Evolutionary conservation across 78 protist genomes (phyloP).

Genomic region (Anaeramoeba flamelloides): DNA sequence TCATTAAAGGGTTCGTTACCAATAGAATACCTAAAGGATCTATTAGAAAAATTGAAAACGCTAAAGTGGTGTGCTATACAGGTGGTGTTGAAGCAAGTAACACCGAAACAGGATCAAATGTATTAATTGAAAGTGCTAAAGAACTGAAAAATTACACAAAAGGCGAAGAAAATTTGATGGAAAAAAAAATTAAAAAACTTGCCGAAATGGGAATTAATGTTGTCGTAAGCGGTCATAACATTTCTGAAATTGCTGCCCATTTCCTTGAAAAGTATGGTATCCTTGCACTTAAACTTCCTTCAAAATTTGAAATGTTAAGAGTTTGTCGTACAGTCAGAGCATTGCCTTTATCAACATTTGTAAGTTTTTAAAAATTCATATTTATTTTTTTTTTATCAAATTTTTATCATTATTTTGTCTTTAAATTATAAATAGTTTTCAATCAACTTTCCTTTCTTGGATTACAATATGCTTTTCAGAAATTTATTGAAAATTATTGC

Average conservation of each 20-base stretch:
- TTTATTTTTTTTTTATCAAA: no score
- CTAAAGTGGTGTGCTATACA: slow-evolving; percentile 79
- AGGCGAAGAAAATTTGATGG: slow-evolving; percentile 70
- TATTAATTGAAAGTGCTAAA: slow-evolving; percentile 66
- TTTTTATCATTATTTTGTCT: no score
- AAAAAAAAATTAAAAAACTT: slow-evolving; percentile 46
- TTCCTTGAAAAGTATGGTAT: slow-evolving; percentile 67
- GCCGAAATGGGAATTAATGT: slow-evolving; percentile 79
- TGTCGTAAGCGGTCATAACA: slow-evolving; percentile 55
- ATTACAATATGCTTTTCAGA: no score
- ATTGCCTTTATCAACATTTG: no score
- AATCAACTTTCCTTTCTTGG: no score
- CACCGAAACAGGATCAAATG: slow-evolving; percentile 92
- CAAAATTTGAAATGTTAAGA: slow-evolving; percentile 92
- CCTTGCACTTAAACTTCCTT: slow-evolving; percentile 32
- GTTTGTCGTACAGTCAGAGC: slow-evolving; percentile 74
- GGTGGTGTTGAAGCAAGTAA: slow-evolving; percentile 59
- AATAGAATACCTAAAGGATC: slow-evolving; percentile 48
- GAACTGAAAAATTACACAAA: slow-evolving; percentile 55
- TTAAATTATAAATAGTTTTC: no score
- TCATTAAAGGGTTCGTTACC: slow-evolving; percentile 77
- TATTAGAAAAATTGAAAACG: slow-evolving; percentile 44
- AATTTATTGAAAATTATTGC: no score
- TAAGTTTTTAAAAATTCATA: no score
- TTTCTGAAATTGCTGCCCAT: slow-evolving; percentile 90